Percentiles rank a stretch among this genome's conserved stretches.
These are phyloP conservation scores for Ascochyta fabae DNA, from an alignment of 2,329 filamentous ascomycete species.

Conservation along the genomic window DNA sequence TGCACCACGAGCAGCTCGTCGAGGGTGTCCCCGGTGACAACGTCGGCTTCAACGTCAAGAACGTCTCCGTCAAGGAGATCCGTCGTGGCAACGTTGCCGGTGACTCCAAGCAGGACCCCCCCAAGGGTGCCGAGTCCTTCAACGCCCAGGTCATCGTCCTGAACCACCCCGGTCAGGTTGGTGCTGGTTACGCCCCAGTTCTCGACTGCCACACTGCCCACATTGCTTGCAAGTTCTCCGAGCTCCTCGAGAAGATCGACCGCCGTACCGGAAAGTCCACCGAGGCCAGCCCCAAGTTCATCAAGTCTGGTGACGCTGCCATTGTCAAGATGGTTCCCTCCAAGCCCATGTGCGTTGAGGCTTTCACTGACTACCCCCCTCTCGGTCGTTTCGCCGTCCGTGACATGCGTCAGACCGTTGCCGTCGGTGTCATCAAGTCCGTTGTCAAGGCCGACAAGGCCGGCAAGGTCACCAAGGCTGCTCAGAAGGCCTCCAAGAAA, in stretches of 20 bases:
- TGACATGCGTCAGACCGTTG: slow-evolving; percentile 86
- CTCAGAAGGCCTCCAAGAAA: slow-evolving; percentile 52
- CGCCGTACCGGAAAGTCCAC: slow-evolving; percentile 99
- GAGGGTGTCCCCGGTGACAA: slow-evolving; percentile 99
- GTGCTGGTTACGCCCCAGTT: slow-evolving; percentile 98
- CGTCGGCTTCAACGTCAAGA: slow-evolving; percentile 99
- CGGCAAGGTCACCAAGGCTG: slow-evolving; percentile 60
- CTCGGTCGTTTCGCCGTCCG: slow-evolving; percentile 99
- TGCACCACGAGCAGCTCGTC: slow-evolving; percentile 99
- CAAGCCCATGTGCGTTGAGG: slow-evolving; percentile 99
- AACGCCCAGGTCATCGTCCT: slow-evolving; percentile 99
- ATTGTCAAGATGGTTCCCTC: slow-evolving; percentile 99
- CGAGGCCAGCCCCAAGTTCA: slow-evolving; percentile 94
- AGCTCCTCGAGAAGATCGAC: slow-evolving; percentile 99
- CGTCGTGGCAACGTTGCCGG: slow-evolving; percentile 99
- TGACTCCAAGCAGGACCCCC: slow-evolving; percentile 99
- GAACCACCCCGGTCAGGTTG: slow-evolving; percentile 99
- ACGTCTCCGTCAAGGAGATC: slow-evolving; percentile 99
- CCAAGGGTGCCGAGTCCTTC: slow-evolving; percentile 88
- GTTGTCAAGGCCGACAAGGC: slow-evolving; percentile 57
- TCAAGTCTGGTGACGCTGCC: slow-evolving; percentile 99
- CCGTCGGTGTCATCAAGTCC: slow-evolving; percentile 92
- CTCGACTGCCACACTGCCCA: slow-evolving; percentile 99
- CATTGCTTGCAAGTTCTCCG: slow-evolving; percentile 99
- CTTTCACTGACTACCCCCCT: slow-evolving; percentile 99